A percentile compares a stretch with the other conserved stretches of the same genome.
Conservation (phyloP, 495 filamentous ascomycete species). For the Aspergillus asperescens region DNA sequence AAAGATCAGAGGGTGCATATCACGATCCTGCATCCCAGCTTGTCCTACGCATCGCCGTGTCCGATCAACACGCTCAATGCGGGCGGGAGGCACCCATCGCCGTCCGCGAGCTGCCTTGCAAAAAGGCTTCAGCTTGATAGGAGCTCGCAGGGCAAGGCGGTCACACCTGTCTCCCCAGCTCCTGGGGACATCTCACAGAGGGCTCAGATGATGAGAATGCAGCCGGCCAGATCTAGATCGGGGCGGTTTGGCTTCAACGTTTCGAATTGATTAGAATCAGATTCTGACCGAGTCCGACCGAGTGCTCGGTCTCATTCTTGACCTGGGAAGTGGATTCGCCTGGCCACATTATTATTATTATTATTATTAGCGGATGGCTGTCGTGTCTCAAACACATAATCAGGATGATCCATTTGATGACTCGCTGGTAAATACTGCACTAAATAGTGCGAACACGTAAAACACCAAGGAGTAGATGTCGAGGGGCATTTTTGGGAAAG, state of each 20-base stretch:
- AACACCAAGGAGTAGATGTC: neutral
- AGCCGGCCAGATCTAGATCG: neutral
- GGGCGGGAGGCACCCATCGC: neutral
- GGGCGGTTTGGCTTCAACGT: neutral
- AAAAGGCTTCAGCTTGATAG: slow-evolving; percentile 3
- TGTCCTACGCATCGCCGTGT: slow-evolving; percentile 7
- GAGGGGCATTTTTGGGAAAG: neutral
- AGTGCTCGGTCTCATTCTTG: slow-evolving; percentile 9
- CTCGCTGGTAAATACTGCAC: neutral
- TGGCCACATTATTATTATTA: too few relatives aligned
- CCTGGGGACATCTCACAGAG: slow-evolving; percentile 1
- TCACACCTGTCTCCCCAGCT: neutral
- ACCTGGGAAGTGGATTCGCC: slow-evolving; percentile 17
- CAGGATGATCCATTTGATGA: slow-evolving; percentile 16
- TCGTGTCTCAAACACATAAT: slow-evolving; percentile 24
- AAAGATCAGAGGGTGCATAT: neutral
- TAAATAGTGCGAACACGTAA: slow-evolving; percentile 3
- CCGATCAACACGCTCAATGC: neutral
- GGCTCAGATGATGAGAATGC: slow-evolving; percentile 1
- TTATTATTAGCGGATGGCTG: slow-evolving; percentile 12
- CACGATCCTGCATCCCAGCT: slow-evolving; percentile 4
- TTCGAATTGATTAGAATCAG: neutral
- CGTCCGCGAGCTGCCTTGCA: neutral
- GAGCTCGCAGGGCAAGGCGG: neutral
- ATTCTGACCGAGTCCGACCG: slow-evolving; percentile 8